Evolutionary conservation across 2,329 filamentous ascomycete genomes (phyloP).

Genomic region (Lecanicillium sp.): DNA sequence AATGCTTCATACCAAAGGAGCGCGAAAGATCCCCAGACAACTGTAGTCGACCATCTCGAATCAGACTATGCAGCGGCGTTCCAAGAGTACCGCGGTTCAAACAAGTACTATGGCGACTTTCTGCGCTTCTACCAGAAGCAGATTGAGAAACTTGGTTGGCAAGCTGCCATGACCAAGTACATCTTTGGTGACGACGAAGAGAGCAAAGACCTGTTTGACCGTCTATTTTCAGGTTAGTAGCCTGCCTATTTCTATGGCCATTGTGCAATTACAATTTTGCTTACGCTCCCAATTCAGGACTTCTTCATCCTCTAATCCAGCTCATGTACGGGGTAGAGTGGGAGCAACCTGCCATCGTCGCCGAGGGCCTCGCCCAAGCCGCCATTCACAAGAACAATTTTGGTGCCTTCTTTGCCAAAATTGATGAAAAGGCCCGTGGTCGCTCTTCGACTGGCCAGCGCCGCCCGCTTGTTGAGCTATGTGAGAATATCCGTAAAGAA

Average conservation of each 20-base stretch:
- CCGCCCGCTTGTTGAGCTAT: slow-evolving; percentile 44
- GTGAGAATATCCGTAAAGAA: slow-evolving; percentile 44
- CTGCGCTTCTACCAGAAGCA: slow-evolving; percentile 68
- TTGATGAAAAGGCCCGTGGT: slow-evolving; percentile 36
- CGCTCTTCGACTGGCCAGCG: slow-evolving; percentile 17
- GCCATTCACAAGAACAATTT: slow-evolving; percentile 58
- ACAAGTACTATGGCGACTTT: slow-evolving; percentile 60
- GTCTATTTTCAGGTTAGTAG: slow-evolving; percentile 54
- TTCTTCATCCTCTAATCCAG: slow-evolving; percentile 76
- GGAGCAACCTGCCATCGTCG: slow-evolving; percentile 70
- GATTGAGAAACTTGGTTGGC: slow-evolving; percentile 54
- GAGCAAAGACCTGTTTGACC: slow-evolving; percentile 59
- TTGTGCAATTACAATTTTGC: slow-evolving; percentile 4
- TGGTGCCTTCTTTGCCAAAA: slow-evolving; percentile 40
- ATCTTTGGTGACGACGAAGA: slow-evolving; percentile 58
- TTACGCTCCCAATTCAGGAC: slow-evolving; percentile 34
- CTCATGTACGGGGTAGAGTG: slow-evolving; percentile 81
- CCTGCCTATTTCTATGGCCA: background rate
- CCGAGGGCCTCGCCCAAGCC: slow-evolving; percentile 70
- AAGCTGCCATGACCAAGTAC: slow-evolving; percentile 54
- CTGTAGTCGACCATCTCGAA: slow-evolving; percentile 44
- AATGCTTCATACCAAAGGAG: slow-evolving; percentile 62
- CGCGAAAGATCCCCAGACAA: slow-evolving; percentile 34
- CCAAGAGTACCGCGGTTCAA: slow-evolving; percentile 52
- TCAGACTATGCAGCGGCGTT: slow-evolving; percentile 44